These are phyloP conservation scores for Fusarium brachygibbosum DNA, from an alignment of 2,329 filamentous ascomycete species.

Conservation along the genomic window DNA sequence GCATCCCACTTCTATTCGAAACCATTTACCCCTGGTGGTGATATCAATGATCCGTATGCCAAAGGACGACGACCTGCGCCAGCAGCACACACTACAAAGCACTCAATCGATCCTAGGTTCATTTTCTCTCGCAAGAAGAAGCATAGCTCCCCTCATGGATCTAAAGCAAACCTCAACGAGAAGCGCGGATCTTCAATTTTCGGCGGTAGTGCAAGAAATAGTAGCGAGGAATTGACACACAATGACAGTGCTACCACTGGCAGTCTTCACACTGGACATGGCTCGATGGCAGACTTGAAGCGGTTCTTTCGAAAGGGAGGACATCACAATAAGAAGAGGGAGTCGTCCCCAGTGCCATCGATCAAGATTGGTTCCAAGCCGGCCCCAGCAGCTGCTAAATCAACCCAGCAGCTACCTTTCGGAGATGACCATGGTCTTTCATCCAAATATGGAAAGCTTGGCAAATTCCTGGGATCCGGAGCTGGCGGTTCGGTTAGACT, in stretches of 20 bases:
- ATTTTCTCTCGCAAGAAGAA: conserved; percentile 84
- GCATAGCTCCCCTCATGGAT: conserved; percentile 67
- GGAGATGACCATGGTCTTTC: conserved; percentile 92
- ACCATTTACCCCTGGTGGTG: conserved; percentile 83
- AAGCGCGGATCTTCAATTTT: conserved; percentile 65
- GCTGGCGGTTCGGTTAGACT: conserved; percentile 94
- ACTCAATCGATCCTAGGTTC: conserved; percentile 81
- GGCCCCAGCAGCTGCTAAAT: conserved; percentile 61
- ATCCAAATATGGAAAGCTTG: conserved; percentile 95
- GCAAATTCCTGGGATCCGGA: conserved; percentile 91
- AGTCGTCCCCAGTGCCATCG: conserved; percentile 70
- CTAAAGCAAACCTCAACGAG: conserved; percentile 66
- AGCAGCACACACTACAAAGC: conserved; percentile 71
- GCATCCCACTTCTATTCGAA: conserved; percentile 76
- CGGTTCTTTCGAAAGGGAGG: conserved; percentile 91
- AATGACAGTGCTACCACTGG: conserved; percentile 47
- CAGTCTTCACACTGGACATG: conserved; percentile 60
- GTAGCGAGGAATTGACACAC: conserved; percentile 54
- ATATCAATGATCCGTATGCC: conserved; percentile 88
- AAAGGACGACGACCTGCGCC: conserved; percentile 82
- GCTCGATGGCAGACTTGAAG: conserved; percentile 95
- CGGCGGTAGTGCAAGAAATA: conserved; percentile 51
- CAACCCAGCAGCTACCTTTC: conserved; percentile 81
- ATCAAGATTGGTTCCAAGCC: conserved; percentile 64
- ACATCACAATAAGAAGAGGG: conserved; percentile 77